Percentiles rank a stretch among this genome's conserved stretches.
phyloP scores from a whole-genome alignment of 2,329 filamentous ascomycete species.

The Colletotrichum phormii region DNA sequence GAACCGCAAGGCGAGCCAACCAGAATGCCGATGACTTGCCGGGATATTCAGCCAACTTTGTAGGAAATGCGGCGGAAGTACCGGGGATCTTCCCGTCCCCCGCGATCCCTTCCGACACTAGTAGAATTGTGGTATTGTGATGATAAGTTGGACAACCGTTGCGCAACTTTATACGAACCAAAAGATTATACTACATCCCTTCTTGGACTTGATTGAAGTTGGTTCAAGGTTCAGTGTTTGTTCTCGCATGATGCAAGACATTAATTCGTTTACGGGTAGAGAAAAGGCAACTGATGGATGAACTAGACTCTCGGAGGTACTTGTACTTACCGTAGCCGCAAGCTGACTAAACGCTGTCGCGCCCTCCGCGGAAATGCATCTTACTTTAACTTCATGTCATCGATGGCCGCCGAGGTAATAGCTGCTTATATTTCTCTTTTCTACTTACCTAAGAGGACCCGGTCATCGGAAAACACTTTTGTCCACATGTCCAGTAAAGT shows the following conservation, averaged over 20 bases:
- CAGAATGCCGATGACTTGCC: conserved; percentile 20
- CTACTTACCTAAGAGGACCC: not conserved
- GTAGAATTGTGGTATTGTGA: not conserved
- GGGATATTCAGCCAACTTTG: not conserved
- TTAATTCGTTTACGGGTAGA: not conserved
- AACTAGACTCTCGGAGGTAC: not conserved
- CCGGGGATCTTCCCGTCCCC: not conserved
- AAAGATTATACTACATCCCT: not conserved
- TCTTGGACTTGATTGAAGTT: not conserved
- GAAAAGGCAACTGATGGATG: no score
- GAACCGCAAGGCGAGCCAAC: conserved; percentile 27
- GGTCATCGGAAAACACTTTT: not conserved
- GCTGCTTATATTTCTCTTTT: not conserved
- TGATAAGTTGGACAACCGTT: not conserved
- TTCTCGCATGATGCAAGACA: not conserved
- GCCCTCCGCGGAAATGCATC: not conserved
- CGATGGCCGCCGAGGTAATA: not conserved
- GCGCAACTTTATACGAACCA: not conserved
- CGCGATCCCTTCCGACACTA: not conserved
- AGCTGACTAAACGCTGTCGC: not conserved
- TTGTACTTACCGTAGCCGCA: not conserved
- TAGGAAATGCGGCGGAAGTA: conserved; percentile 25
- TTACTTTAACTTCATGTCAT: not conserved
- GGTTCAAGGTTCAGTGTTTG: not conserved
- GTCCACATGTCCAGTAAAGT: not conserved